phyloP scores from a whole-genome alignment of 148 eudicot genomes.

The Chenopodium formosanum region DNA sequence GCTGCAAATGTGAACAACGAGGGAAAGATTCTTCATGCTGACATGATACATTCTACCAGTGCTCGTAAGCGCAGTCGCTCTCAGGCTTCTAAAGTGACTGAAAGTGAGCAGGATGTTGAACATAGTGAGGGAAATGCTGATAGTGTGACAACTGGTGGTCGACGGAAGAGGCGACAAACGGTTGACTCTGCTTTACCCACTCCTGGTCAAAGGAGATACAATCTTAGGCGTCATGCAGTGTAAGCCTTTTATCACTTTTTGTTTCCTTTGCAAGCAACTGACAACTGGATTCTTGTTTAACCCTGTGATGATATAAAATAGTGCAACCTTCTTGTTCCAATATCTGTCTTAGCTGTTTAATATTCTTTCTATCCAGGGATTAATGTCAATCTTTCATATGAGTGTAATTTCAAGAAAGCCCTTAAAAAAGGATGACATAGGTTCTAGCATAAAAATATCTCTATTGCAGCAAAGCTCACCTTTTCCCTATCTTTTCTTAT shows the following conservation, averaged over 20 bases:
- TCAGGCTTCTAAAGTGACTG: slow-evolving; percentile 46
- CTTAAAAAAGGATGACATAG: neutral
- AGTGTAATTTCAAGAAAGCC: neutral
- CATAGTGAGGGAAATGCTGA: slow-evolving; percentile 64
- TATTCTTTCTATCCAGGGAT: neutral
- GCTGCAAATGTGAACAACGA: slow-evolving; percentile 30
- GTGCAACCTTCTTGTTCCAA: neutral
- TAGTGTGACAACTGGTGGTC: slow-evolving; percentile 64
- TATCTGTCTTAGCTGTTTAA: neutral
- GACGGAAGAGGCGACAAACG: slow-evolving; percentile 67
- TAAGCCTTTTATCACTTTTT: slow-evolving; percentile 39
- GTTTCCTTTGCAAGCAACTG: neutral
- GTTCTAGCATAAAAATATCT: neutral
- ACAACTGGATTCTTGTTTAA: neutral
- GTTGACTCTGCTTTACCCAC: slow-evolving; percentile 45
- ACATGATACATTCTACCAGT: slow-evolving; percentile 28
- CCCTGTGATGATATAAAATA: neutral
- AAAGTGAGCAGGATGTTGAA: slow-evolving; percentile 51
- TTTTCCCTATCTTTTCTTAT: too few relatives aligned
- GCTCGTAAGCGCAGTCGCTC: slow-evolving; percentile 58
- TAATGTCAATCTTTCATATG: neutral
- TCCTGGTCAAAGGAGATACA: slow-evolving; percentile 74
- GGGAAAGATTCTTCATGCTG: slow-evolving; percentile 32
- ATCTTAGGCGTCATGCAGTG: slow-evolving; percentile 73
- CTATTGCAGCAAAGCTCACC: neutral